Evolutionary conservation across 495 filamentous ascomycete species (phyloP), one percentile per base, ranked within the genome.

Genomic region (Sporormia fimetaria): DNA sequence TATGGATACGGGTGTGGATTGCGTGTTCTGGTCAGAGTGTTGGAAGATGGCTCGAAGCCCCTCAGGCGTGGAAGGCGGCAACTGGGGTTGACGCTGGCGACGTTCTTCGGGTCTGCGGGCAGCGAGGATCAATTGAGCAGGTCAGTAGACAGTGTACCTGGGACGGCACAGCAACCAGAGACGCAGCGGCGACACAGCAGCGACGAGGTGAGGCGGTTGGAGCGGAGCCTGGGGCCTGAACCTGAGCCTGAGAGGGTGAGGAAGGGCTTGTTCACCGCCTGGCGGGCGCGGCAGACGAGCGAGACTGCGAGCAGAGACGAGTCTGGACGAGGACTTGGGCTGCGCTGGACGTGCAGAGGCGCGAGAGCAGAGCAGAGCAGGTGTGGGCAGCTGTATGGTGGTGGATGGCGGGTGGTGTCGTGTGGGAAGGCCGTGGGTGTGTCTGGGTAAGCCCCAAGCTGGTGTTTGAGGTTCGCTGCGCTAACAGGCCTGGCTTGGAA

Each of bases 41-140:
- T 20, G 22, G 38, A 48, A 34, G 36, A 54, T 49, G 50, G 50
- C 50, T 54, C 50, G 21, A 49, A 54, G 50, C 39, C 50, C 50
- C 39, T 54, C 44, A 49, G 44, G 45, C 30, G 50, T 26, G 14
- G 40, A 30, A 23, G 40, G 43, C 45, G 45, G 50, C 23, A 45
- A 27, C 40, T 34, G n/a, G n/a, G n/a, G n/a, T 44, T 40, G 44
- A 45, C 48, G 36, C 50, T 44, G 44, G 50, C 50, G 44, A 54
- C 50, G 24, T 15, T 27, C 7, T 18, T 23, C 33, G 34, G 26
- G 10, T 11, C 34, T 41, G 18, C 24, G 30, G 37, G 24, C 16
- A 14, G 40, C 21, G 31, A 30, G n/a, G 35, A 33, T 49, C 39
- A 54, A 49, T 47, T 40, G 37, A 22, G 24, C 12, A 16, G 0